Base-by-base conservation (phyloP, 257 asterid genomes). In the Knoxia roxburghii region DNA sequence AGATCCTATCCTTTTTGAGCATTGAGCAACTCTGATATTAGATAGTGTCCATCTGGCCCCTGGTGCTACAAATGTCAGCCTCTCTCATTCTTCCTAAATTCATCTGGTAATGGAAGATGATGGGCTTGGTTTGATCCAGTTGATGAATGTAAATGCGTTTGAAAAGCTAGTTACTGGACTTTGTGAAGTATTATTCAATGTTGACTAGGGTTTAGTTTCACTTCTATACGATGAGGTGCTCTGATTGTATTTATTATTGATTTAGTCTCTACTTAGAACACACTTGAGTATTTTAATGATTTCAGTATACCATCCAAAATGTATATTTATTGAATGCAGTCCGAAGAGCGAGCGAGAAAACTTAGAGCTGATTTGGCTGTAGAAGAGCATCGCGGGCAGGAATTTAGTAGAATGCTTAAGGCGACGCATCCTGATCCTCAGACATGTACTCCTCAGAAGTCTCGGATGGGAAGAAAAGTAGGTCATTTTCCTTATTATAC, bases 331-430 rank as follows among this genome's bases (percentile, higher is more conserved):
- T 65, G 70, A 48, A 46, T 77, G 84, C 85, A 91, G 96, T 86
- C 95, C 41, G 89, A 85, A 88, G 95, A 86, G 68, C 85, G 96
- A 73, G 90, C 94, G 48, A 84, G 91, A 78, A 81, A 84, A 84
- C 93, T 91, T 68, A 70, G 88, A 71, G 85, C 85, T 41, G 96
- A 91, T 79, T 90, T 91, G 68, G 91, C 91, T 68, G 53, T 81
- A 66, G 97, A 90, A 79, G 96, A 88, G 81, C 89, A 83, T 21
- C 93, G 82, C 65, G 88, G 89, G 37, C 83, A 78, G 75, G 96
- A 88, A 79, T 78, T 91, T 71, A 83, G 78, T 76, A 88, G 87
- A 82, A 80, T 88, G 61, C 87, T 91, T 45, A 78, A 83, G 83
- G 95, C 86, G 75, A 82, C 87, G 58, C 76, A 80, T 73, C 86